Conservation (phyloP, 2,329 filamentous ascomycete species). For the Paracoccidioides brasiliensis region DNA sequence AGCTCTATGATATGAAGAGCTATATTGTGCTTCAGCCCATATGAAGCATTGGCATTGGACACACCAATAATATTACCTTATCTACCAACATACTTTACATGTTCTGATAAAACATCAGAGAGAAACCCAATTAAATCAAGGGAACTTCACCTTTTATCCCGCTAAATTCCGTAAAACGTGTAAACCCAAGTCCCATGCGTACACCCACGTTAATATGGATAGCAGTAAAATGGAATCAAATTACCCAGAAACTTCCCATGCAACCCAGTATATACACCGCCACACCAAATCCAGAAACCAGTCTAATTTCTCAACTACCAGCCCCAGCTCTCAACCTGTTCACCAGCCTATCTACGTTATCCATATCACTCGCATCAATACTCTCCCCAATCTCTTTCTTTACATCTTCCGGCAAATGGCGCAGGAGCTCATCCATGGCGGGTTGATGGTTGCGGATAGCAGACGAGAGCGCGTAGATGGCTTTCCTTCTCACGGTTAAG, state of each 20-base stretch:
- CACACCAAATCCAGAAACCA: neutral
- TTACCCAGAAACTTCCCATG: neutral
- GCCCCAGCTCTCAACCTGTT: slow-evolving; percentile 41
- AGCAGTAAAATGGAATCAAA: too few species aligned
- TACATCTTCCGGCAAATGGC: slow-evolving; percentile 51
- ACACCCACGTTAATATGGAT: too few species aligned
- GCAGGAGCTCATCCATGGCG: slow-evolving; percentile 50
- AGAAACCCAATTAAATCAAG: neutral
- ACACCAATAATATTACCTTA: too few species aligned
- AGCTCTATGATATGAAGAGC: neutral
- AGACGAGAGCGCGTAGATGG: slow-evolving; percentile 76
- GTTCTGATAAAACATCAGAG: too few species aligned
- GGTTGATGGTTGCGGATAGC: slow-evolving; percentile 83
- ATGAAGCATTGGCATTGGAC: too few species aligned
- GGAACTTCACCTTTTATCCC: neutral
- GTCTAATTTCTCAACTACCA: too few species aligned
- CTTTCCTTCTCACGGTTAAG: slow-evolving; percentile 64
- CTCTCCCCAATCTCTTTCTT: slow-evolving; percentile 48
- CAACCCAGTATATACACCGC: neutral
- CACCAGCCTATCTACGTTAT: slow-evolving; percentile 65
- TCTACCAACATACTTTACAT: too few species aligned
- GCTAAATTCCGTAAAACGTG: too few species aligned
- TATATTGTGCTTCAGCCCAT: neutral
- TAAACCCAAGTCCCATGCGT: too few species aligned
- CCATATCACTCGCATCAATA: slow-evolving; percentile 79